These are phyloP conservation scores for Olyra latifolia DNA, from an alignment of 176 grass and related monocot genomes.

Conservation along the genomic window DNA sequence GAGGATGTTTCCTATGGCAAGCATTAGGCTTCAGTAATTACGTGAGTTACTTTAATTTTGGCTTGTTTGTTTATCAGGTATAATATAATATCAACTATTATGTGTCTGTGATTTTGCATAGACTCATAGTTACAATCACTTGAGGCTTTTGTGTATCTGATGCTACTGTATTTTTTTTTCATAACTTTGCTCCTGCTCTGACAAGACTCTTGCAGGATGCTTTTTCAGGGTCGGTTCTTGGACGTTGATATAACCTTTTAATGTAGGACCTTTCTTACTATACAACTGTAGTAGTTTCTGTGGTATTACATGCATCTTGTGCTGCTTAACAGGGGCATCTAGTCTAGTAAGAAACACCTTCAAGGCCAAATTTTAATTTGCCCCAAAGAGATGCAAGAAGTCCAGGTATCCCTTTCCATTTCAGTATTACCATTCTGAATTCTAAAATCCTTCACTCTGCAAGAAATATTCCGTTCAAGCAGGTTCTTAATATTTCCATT, in stretches of 20 bases:
- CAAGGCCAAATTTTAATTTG: neutral
- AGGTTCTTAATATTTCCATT: neutral
- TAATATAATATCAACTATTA: too few relatives aligned
- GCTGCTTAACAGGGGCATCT: neutral
- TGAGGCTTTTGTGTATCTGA: conserved; percentile 3
- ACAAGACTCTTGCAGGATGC: neutral
- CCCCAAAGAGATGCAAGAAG: neutral
- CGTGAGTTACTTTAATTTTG: neutral
- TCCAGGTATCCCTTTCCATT: conserved; percentile 9
- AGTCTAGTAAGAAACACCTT: neutral
- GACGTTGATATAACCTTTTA: neutral
- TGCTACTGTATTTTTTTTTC: neutral
- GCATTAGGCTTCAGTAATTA: conserved; percentile 6
- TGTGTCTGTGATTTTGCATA: neutral
- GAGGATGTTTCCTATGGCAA: neutral
- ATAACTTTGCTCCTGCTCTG: neutral
- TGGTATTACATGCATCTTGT: neutral
- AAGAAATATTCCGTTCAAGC: neutral
- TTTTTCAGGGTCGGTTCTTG: neutral
- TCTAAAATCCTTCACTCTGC: too few relatives aligned
- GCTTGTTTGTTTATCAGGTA: neutral
- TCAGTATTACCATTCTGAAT: neutral
- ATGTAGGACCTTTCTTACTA: neutral
- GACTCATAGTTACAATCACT: neutral
- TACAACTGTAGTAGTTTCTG: neutral